Conservation (phyloP, 805 yeast species). For the Starmerella sp. region DNA sequence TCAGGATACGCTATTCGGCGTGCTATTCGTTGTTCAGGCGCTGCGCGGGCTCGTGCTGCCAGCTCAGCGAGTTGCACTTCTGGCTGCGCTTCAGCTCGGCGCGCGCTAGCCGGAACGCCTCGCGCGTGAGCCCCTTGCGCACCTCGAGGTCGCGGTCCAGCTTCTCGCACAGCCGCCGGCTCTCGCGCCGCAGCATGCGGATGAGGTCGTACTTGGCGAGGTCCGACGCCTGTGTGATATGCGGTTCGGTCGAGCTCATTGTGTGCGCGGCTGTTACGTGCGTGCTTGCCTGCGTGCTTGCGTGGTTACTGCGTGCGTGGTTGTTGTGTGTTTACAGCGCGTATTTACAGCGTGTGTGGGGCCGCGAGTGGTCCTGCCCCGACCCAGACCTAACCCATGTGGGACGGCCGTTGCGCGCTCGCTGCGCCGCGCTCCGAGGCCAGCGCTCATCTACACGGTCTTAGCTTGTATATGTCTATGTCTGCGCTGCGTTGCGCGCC, state of each 20-base stretch:
- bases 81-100: not conserved
- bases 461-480: too few relatives aligned
- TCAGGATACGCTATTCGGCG: too few relatives aligned
- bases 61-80: not conserved
- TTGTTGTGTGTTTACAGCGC: not conserved
- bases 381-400: not conserved
- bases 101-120: slow-evolving; percentile 6
- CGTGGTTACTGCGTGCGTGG: too few relatives aligned
- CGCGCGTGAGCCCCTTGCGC: slow-evolving; percentile 8
- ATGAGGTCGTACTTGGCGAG: slow-evolving; percentile 5
- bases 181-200: slow-evolving; percentile 1
- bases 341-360: too few relatives aligned
- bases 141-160: slow-evolving; percentile 8
- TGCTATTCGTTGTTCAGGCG: too few relatives aligned
- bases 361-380: not conserved
- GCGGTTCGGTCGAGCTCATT: not conserved
- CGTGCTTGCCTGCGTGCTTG: too few relatives aligned
- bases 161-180: not conserved
- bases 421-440: too few relatives aligned
- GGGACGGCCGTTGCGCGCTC: too few relatives aligned
- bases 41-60: too few relatives aligned
- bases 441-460: too few relatives aligned
- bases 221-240: not conserved
- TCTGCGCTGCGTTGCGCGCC: too few relatives aligned
- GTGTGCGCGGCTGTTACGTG: too few relatives aligned